A percentile compares a stretch with the other conserved stretches of the same genome.
phyloP scores from a whole-genome alignment of 2,329 filamentous ascomycete genomes.

The Clonostachys byssicola region DNA sequence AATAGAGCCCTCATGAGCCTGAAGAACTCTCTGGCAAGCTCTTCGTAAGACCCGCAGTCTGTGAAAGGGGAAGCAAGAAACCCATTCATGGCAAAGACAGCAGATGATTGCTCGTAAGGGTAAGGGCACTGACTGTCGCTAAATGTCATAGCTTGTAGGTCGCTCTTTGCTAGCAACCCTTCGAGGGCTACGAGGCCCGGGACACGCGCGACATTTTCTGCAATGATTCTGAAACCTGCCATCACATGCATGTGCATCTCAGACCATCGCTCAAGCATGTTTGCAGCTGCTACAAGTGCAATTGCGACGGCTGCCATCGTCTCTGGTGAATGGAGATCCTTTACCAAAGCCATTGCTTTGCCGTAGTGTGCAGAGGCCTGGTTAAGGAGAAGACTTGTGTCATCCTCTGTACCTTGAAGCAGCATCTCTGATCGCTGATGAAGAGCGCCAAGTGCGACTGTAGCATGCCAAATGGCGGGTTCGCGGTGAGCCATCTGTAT shows the following conservation, averaged over 20 bases:
- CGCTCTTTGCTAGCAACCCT: slow-evolving; percentile 17
- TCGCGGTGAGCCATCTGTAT: slow-evolving; percentile 25
- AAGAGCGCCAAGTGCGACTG: slow-evolving; percentile 25
- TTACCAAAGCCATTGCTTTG: slow-evolving; percentile 16
- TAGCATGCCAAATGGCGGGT: slow-evolving; percentile 26
- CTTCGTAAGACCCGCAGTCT: background rate
- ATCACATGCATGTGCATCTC: slow-evolving; percentile 23
- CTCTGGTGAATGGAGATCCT: slow-evolving; percentile 14
- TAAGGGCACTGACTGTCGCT: slow-evolving; percentile 22
- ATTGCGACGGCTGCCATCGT: slow-evolving; percentile 21
- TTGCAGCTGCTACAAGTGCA: slow-evolving; percentile 21
- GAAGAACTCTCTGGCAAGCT: background rate
- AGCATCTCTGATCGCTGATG: slow-evolving; percentile 16
- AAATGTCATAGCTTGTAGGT: slow-evolving; percentile 26
- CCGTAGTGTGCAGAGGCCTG: slow-evolving; percentile 19
- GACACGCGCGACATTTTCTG: slow-evolving; percentile 2
- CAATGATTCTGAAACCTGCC: slow-evolving; percentile 18
- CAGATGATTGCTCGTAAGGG: slow-evolving; percentile 9
- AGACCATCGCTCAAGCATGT: slow-evolving; percentile 20
- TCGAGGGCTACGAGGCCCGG: slow-evolving; percentile 7
- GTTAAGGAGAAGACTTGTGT: background rate
- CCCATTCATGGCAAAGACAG: background rate
- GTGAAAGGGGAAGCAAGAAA: background rate
- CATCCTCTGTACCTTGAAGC: background rate
- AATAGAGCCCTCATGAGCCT: background rate